These are phyloP conservation scores for Zymoseptoria ardabiliae DNA, from an alignment of 2,329 filamentous ascomycete species.

Conservation along the genomic window DNA sequence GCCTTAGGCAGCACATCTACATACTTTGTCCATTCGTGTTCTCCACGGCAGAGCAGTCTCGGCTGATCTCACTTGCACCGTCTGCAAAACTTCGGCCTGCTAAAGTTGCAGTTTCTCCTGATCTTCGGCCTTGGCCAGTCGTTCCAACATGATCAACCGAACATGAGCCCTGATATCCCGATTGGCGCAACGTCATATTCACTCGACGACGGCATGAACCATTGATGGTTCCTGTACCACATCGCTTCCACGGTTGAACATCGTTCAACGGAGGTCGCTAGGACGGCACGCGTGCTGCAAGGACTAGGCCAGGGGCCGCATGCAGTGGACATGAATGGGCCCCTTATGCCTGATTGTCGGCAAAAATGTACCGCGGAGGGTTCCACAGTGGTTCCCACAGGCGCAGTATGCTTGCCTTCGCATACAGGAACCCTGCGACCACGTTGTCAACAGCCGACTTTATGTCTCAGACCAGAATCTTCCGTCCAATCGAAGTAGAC, in stretches of 20 bases:
- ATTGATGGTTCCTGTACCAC: neutral
- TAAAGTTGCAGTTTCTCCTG: neutral
- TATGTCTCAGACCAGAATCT: neutral
- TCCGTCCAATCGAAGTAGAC: neutral
- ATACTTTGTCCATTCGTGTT: neutral
- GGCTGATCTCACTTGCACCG: neutral
- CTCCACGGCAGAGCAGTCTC: neutral
- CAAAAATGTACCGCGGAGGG: neutral
- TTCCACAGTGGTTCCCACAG: neutral
- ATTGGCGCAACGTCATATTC: neutral
- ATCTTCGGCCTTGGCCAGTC: neutral
- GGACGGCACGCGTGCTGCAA: neutral
- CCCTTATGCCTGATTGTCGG: neutral
- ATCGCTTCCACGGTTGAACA: neutral
- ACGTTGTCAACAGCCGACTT: neutral
- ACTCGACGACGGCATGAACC: too few relatives aligned
- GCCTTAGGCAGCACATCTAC: neutral
- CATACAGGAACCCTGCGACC: neutral
- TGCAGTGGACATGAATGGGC: neutral
- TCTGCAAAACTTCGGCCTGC: neutral
- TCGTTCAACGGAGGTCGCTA: neutral
- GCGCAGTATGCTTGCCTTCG: neutral
- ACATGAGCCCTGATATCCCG: neutral
- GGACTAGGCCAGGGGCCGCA: neutral
- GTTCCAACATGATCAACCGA: neutral